Percentiles rank a stretch among this genome's conserved stretches.
Evolutionary conservation across 805 yeast genomes (phyloP).

Genomic region (Metschnikowia henanensis): DNA sequence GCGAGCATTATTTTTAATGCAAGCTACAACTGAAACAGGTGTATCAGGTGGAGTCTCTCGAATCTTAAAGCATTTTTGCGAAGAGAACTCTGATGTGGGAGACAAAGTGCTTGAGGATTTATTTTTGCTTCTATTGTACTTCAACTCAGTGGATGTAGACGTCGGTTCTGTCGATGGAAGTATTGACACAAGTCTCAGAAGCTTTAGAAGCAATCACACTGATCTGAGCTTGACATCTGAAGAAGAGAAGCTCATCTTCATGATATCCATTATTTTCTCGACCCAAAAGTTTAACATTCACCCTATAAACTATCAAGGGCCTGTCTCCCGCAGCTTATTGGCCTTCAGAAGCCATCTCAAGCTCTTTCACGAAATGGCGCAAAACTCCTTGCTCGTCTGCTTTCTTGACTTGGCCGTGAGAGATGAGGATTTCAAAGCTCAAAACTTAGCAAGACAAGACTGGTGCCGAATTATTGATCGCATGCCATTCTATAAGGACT

Average conservation of each 20-base stretch:
- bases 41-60: slow-evolving; percentile 43
- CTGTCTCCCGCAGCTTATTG: slow-evolving; percentile 64
- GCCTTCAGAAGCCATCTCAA: slow-evolving; percentile 66
- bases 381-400: slow-evolving; percentile 55
- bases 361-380: slow-evolving; percentile 48
- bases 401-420: slow-evolving; percentile 50
- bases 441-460: slow-evolving; percentile 38
- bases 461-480: slow-evolving; percentile 61
- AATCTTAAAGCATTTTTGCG: slow-evolving; percentile 37
- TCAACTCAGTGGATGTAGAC: slow-evolving; percentile 11
- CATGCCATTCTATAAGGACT: slow-evolving; percentile 58
- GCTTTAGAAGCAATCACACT: slow-evolving; percentile 12
- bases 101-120: slow-evolving; percentile 38
- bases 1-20: slow-evolving; percentile 54
- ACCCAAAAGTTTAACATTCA: slow-evolving; percentile 35
- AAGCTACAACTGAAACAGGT: slow-evolving; percentile 42
- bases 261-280: slow-evolving; percentile 40
- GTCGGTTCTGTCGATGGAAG: slow-evolving; percentile 1
- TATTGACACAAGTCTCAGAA: not conserved
- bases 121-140: slow-evolving; percentile 47
- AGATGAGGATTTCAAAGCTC: slow-evolving; percentile 48
- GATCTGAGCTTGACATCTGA: slow-evolving; percentile 35
- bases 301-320: slow-evolving; percentile 58
- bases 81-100: slow-evolving; percentile 16
- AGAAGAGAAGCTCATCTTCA: slow-evolving; percentile 34